Base-by-base conservation (phyloP, 2,329 filamentous ascomycete genomes). In the Cytospora chrysosperma region DNA sequence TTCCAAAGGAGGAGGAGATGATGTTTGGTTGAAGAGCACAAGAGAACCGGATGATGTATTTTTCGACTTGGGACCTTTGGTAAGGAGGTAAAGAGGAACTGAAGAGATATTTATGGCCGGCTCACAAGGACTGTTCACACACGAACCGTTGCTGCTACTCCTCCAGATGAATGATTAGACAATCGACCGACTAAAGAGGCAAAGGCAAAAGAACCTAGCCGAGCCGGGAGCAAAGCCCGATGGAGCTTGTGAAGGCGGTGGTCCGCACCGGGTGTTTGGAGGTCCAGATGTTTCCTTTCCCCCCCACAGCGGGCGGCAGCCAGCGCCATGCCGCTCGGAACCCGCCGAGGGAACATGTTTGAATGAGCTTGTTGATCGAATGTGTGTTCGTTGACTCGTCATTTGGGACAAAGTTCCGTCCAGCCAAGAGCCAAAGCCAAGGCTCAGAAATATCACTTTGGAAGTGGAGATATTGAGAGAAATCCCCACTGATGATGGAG, bases 241-340 rank as follows among this genome's bases (percentile, higher is more conserved):
- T 24, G 10, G 27, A 15, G 19, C 27, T 32, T 26, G 47, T 24
- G 37, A 60, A 21, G 34, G 43, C 43, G 43, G n/a, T 47, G n/a
- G 43, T 47, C 43, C 43, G 43, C 21, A 47, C 43, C 43, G 43
- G 43, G n/a, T 10, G 21, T 47, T 49, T 52, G 58, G 51, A 55
- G 50, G n/a, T n/a, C n/a, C n/a, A n/a, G n/a, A n/a, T n/a, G n/a
- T n/a, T n/a, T n/a, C n/a, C n/a, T n/a, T n/a, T n/a, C 58, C 34
- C 43, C 43, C 43, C 58, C 58, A 61, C 58, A 55, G 58, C 58
- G 58, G 58, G 47, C 58, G 58, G 58, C 54, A 51, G 58, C 58
- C 58, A 61, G 58, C 58, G 58, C 58, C 51, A 61, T 32, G 51
- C 58, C 58, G 58, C 50, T 51, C 58, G 58, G 58, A 61, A 61